Evolutionary conservation across 1,139 yeast genomes (phyloP), one percentile per base, ranked within the genome.

Genomic region (Arxiozyma slooffiae): DNA sequence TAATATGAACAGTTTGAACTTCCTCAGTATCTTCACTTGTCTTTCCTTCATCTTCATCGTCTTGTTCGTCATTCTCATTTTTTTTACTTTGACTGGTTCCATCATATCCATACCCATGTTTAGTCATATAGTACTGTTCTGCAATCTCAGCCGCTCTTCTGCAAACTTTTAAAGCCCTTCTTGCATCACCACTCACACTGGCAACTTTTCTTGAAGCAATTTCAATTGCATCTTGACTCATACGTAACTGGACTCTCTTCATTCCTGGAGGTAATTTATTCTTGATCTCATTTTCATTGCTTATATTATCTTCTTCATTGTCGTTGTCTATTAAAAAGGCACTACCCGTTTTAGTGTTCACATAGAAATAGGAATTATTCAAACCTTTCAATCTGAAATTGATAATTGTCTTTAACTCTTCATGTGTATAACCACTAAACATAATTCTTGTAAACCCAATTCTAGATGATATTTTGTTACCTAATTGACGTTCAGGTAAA

Each of bases 161-260:
- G 63, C 96, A 86, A 17, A 92, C 86, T 53, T 86, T 86, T 51
- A 94, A 71, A 0, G 96, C 97, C 56, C 97, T 74, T 60, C 99
- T 75, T 1, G 97, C 98, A 71, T 92, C 99, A 52, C 99, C 98
- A 66, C 94, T 85, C 4, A 92, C 97, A 69, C 95, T 82, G 7
- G 97, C 96, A 43, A 92, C 95, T 67, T 89, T 89, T 67, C 97
- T 78, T 1, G 97, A 81, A 0, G 97, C 97, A 72, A 85, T 89
- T 53, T 84, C 92, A 53, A 90, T 79, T 0, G 98, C 97, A 63
- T 86, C 96, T 23, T 75, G 71, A 38, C 80, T 79, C 49, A 90
- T 75, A 11, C 66, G 63, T 21, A 79, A 74, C 48, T 72, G 71
- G 3, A 68, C 64, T 34, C 56, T 62, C 40, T 66, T 62, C 49